Evolutionary conservation across 2,329 filamentous ascomycete species (phyloP), one percentile per base, ranked within the genome.

Genomic region (Alternaria burnsii): DNA sequence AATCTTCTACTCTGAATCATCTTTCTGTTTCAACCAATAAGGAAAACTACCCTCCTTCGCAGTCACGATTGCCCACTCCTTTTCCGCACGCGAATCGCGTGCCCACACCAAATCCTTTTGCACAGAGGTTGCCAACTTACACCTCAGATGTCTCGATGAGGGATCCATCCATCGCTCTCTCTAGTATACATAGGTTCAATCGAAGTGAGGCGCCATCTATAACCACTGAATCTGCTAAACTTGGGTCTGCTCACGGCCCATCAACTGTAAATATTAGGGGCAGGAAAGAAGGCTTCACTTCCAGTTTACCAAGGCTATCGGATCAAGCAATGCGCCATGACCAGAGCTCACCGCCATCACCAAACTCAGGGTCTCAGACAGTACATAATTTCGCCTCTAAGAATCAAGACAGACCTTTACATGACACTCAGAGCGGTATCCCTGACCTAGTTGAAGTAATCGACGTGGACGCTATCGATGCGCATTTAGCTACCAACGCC

Each of bases 251-350:
- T 11, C 65, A 69, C 10, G 53, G 50, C 12, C 67, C 71, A 1
- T 65, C 60, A 2, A 59, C 56, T 6, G 24, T 30, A 1, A 66
- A 59, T 10, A 34, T 73, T 4, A 73, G 67, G 55, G 71, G 70
- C 26, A 68, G 69, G 30, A 78, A 76, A 44, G 74, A 76, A 55
- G 70, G 66, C 10, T 24, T 66, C n/a, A 42, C 56, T 4, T 46
- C 41, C 32, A 59, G 48, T 16, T 52, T 55, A 9, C 55, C 60
- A 26, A 58, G 30, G 11, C 40, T 36, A 7, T 42, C 59, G n/a
- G 54, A 66, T 9, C 57, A 61, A 18, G 53, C 50, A 10, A 30
- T 52, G 18, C 62, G 66, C 10, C 67, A 73, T 22, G 65, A 72
- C 32, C 59, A 71, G 38, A 68, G 63, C 41, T 40, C 63, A 11